Conservation (phyloP, 148 eudicot genomes). For the Persicaria maculosa region DNA sequence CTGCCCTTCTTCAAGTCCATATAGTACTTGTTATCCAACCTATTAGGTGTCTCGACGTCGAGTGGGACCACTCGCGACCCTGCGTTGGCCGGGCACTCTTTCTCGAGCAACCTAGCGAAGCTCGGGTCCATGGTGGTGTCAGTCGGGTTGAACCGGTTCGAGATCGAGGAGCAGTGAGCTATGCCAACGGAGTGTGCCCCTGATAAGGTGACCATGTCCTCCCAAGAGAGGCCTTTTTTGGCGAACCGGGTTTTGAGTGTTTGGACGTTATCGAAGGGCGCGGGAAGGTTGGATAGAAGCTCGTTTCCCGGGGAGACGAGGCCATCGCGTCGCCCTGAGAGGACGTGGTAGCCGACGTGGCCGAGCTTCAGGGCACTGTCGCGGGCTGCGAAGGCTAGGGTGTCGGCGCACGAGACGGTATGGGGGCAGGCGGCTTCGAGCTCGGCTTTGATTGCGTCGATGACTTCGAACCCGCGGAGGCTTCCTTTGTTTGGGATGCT, state of each 20-base stretch:
- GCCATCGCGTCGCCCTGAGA: conserved; percentile 47
- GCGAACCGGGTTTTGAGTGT: conserved; percentile 27
- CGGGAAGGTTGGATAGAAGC: conserved; percentile 27
- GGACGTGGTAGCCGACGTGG: conserved; percentile 33
- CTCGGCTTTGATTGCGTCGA: conserved; percentile 33
- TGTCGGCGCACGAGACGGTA: conserved; percentile 50
- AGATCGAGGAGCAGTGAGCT: conserved; percentile 44
- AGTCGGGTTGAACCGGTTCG: conserved; percentile 18
- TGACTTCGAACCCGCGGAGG: conserved; percentile 36
- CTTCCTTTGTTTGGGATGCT: conserved; percentile 27
- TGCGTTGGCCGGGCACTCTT: too few relatives aligned
- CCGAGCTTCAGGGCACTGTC: conserved; percentile 34
- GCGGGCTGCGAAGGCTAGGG: conserved; percentile 33
- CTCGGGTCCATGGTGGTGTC: too few relatives aligned
- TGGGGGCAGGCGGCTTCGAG: conserved; percentile 34
- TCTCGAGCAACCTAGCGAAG: too few relatives aligned
- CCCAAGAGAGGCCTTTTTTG: conserved; percentile 32
- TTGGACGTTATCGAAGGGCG: conserved; percentile 29
- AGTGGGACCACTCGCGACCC: too few relatives aligned
- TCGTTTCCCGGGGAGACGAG: conserved; percentile 19
- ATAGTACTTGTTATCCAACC: too few relatives aligned
- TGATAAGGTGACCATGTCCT: conserved; percentile 42
- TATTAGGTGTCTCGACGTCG: too few relatives aligned
- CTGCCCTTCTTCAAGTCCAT: too few relatives aligned
- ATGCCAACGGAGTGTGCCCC: conserved; percentile 63